Conservation (phyloP, 768 basidiomycete genomes). For the Dendrothele bispora region DNA sequence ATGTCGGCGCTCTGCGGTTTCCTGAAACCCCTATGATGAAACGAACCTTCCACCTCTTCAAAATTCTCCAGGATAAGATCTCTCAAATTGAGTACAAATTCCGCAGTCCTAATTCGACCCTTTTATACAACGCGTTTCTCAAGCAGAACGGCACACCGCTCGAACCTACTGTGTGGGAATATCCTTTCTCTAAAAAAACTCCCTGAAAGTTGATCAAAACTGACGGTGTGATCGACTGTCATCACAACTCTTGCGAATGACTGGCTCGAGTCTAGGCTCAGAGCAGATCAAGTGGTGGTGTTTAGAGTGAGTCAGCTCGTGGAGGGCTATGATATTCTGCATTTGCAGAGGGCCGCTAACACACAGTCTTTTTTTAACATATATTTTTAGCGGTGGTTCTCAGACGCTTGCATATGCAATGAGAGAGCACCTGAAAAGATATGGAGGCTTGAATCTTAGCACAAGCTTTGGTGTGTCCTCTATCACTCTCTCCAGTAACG, state of each 20-base stretch:
- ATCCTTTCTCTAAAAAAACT: neutral
- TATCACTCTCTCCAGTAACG: slow-evolving; percentile 15
- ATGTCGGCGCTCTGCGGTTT: neutral
- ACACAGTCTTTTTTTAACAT: too few species aligned
- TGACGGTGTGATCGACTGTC: slow-evolving; percentile 36
- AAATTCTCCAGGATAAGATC: neutral
- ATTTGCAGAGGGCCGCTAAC: too few species aligned
- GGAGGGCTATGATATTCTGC: too few species aligned
- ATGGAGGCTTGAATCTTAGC: too few species aligned
- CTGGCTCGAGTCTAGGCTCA: neutral
- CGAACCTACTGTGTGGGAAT: neutral
- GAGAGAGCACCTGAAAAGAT: slow-evolving; percentile 11
- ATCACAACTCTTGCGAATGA: slow-evolving; percentile 30
- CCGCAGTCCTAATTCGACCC: neutral
- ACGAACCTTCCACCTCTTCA: neutral
- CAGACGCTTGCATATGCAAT: slow-evolving; percentile 21
- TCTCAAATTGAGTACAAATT: neutral
- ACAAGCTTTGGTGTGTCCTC: slow-evolving; percentile 3
- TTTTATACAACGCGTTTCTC: neutral
- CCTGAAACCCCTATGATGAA: neutral
- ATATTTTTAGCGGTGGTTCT: slow-evolving; percentile 20
- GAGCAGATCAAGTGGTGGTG: slow-evolving; percentile 22
- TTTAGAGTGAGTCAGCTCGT: slow-evolving; percentile 25
- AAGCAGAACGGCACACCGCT: neutral
- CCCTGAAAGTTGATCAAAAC: neutral